A percentile compares a stretch with the other conserved stretches of the same genome.
phyloP scores from a whole-genome alignment of 2,329 filamentous ascomycete genomes.

The Trichoderma atroviride region DNA sequence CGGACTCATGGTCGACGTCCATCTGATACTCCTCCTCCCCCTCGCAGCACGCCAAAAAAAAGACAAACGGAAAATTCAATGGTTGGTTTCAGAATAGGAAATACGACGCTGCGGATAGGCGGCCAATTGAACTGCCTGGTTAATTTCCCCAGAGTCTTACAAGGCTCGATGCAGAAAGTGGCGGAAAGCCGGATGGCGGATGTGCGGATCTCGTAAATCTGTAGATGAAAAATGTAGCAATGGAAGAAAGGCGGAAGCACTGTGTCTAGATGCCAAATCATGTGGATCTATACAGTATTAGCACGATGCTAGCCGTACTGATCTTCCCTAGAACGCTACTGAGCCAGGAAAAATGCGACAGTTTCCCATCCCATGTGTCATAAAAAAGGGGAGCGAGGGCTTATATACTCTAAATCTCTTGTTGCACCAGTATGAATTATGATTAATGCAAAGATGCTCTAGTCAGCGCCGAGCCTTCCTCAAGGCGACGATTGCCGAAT shows the following conservation, averaged over 20 bases:
- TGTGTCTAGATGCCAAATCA: neutral
- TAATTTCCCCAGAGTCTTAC: neutral
- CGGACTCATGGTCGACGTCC: conserved; percentile 16
- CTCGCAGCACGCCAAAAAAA: neutral
- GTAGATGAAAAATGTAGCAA: neutral
- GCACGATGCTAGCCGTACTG: neutral
- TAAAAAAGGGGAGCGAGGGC: neutral
- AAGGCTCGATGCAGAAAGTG: neutral
- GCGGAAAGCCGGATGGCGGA: conserved; percentile 8
- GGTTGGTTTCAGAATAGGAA: neutral
- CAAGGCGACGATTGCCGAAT: neutral
- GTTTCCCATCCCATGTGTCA: neutral
- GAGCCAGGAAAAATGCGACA: neutral
- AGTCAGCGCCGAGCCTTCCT: neutral
- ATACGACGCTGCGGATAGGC: conserved; percentile 17
- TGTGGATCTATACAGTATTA: neutral
- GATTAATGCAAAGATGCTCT: neutral
- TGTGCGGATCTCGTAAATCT: conserved; percentile 5
- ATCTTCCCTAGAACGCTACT: neutral
- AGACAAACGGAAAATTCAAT: neutral
- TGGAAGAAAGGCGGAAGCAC: conserved; percentile 20
- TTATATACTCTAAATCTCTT: neutral
- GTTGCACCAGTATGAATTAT: neutral
- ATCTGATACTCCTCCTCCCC: neutral
- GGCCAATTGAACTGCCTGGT: neutral